Evolutionary conservation across 192 early-diverging fungal species (phyloP).

Genomic region (Backusella australiensis): DNA sequence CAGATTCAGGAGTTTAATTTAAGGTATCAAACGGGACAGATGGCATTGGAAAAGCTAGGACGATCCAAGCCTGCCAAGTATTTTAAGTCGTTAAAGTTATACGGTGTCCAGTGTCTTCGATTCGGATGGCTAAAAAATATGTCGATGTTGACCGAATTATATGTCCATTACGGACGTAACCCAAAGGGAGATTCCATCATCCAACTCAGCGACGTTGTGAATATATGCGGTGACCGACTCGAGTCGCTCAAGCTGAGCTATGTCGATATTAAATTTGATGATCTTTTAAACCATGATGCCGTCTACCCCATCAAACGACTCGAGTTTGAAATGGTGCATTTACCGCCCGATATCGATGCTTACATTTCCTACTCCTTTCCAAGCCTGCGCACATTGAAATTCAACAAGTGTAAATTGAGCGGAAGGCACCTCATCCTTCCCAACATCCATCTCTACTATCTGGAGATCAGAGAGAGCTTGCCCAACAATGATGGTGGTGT

Average conservation of each 20-base stretch:
- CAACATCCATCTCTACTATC: neutral
- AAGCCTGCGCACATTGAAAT: neutral
- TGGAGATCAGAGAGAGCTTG: neutral
- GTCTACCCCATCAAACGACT: neutral
- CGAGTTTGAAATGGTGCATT: neutral
- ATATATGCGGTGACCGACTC: neutral
- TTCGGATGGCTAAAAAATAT: neutral
- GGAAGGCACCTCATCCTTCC: neutral
- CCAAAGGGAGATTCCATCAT: neutral
- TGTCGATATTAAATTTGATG: neutral
- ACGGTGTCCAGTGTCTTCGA: neutral
- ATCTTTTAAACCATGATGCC: neutral
- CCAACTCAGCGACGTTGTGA: neutral
- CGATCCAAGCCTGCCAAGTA: neutral
- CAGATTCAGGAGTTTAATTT: neutral
- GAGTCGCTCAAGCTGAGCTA: neutral
- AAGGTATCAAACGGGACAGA: neutral
- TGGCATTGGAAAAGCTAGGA: neutral
- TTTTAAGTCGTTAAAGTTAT: neutral
- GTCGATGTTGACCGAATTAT: neutral
- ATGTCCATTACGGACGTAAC: neutral
- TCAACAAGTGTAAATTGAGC: neutral
- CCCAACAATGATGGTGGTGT: neutral
- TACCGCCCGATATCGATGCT: neutral
- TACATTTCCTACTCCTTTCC: neutral